A percentile compares a stretch with the other conserved stretches of the same genome.
Conservation (phyloP, 352 stramenopile genomes). For the Nannochloropsis limnetica region DNA sequence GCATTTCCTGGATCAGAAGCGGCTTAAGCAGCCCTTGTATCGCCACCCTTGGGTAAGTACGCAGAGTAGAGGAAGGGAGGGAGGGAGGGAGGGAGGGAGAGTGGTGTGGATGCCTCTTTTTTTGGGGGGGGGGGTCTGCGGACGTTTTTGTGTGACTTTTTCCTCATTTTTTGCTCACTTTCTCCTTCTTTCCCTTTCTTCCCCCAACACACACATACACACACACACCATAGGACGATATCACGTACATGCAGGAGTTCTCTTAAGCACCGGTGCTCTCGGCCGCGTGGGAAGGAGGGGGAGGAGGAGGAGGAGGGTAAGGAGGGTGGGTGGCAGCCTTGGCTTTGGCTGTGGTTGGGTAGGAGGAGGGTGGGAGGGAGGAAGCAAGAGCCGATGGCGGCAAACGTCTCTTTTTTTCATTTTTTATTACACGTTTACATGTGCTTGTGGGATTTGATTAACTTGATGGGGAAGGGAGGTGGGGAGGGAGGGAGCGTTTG, state of each 20-base stretch:
- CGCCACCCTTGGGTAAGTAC: constrained; percentile 93
- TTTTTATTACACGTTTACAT: neutral
- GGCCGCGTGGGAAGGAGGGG: neutral
- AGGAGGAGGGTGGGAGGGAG: neutral
- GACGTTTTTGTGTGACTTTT: neutral
- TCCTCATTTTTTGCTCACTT: neutral
- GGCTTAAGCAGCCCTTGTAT: constrained; percentile 93
- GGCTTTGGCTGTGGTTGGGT: neutral
- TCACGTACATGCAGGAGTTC: constrained; percentile 32
- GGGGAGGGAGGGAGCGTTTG: neutral
- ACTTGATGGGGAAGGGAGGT: neutral
- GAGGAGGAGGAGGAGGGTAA: neutral
- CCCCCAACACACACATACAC: neutral
- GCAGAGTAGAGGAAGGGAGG: neutral
- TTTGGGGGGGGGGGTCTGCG: neutral
- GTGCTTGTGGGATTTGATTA: neutral
- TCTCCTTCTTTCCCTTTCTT: neutral
- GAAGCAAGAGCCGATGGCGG: neutral
- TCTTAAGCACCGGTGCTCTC: neutral
- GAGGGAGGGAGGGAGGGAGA: neutral
- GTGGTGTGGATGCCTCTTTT: neutral
- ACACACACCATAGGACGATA: neutral
- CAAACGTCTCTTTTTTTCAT: neutral
- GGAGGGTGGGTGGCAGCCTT: neutral
- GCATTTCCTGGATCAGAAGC: constrained; percentile 93